Conservation (phyloP, 495 filamentous ascomycete species). For the Emericellopsis terricola region DNA sequence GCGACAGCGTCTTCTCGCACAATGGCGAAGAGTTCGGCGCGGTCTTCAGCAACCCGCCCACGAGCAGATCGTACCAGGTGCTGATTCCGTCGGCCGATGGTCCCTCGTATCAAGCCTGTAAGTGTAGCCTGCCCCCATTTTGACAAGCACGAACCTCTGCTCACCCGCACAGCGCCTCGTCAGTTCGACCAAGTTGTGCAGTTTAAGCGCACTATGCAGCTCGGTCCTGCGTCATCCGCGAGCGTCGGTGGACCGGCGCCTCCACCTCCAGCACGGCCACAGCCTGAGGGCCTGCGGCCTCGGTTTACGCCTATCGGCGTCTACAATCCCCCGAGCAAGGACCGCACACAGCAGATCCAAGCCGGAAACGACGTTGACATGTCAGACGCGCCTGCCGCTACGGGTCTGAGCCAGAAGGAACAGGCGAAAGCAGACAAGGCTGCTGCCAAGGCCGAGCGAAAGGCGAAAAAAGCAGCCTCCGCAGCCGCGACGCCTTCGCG, state of each 20-base stretch:
- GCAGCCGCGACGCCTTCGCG: neutral
- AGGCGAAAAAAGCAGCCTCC: conserved; percentile 1
- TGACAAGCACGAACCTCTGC: neutral
- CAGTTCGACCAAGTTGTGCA: conserved; percentile 23
- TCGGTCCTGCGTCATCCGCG: neutral
- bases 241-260: neutral
- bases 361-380: conserved; percentile 9
- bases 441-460: neutral
- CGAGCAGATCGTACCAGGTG: conserved; percentile 21
- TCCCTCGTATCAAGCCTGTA: conserved; percentile 21
- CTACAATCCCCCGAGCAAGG: conserved; percentile 6
- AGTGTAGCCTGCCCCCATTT: too few relatives aligned
- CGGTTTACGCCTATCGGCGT: conserved; percentile 26
- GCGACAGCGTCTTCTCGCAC: conserved; percentile 18
- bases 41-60: conserved; percentile 14
- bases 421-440: conserved; percentile 1
- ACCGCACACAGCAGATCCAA: conserved; percentile 8
- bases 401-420: conserved; percentile 1
- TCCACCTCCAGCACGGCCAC: conserved; percentile 14
- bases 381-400: neutral
- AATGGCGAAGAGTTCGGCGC: conserved; percentile 21
- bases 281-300: conserved; percentile 24
- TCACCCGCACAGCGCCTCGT: conserved; percentile 11
- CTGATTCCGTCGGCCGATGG: conserved; percentile 18
- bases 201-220: conserved; percentile 20